A percentile compares a stretch with the other conserved stretches of the same genome.
Evolutionary conservation across 2,329 filamentous ascomycete genomes (phyloP).

Genomic region (Calonectria pseudoturangicola): DNA sequence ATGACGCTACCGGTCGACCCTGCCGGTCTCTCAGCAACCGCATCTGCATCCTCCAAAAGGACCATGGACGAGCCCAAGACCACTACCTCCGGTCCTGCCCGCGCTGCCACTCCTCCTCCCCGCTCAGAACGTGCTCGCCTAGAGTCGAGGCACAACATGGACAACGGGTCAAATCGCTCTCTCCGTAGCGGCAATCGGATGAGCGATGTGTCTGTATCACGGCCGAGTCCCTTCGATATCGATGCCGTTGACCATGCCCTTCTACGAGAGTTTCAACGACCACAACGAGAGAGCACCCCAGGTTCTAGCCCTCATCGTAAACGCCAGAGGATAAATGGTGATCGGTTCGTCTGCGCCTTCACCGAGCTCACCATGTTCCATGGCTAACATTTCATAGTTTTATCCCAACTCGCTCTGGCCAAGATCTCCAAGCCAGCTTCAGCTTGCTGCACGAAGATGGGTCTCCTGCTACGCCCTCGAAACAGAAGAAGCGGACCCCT

Average conservation of each 20-base stretch:
- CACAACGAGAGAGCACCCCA: slow-evolving; percentile 71
- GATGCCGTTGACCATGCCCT: slow-evolving; percentile 71
- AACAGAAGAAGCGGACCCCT: slow-evolving; percentile 87
- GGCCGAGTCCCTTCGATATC: slow-evolving; percentile 65
- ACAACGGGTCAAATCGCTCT: slow-evolving; percentile 58
- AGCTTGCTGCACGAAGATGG: slow-evolving; percentile 93
- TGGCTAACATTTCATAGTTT: slow-evolving; percentile 76
- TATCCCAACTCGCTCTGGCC: slow-evolving; percentile 93
- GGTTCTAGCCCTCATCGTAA: slow-evolving; percentile 75
- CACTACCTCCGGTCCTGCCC: slow-evolving; percentile 58
- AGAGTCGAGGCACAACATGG: slow-evolving; percentile 64
- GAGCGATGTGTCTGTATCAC: slow-evolving; percentile 60
- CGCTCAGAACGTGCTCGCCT: slow-evolving; percentile 65
- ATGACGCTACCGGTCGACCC: slow-evolving; percentile 62
- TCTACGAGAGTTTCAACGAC: slow-evolving; percentile 70
- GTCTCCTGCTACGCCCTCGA: slow-evolving; percentile 92
- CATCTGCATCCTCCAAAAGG: slow-evolving; percentile 58
- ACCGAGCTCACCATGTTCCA: neutral
- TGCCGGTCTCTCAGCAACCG: slow-evolving; percentile 54
- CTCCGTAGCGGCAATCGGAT: slow-evolving; percentile 60
- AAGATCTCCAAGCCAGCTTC: slow-evolving; percentile 95
- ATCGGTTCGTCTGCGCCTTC: slow-evolving; percentile 68
- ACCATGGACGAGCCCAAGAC: slow-evolving; percentile 58
- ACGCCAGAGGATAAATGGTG: slow-evolving; percentile 75
- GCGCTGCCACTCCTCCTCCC: slow-evolving; percentile 66